Evolutionary conservation across 257 asterid species (phyloP), one percentile per base, ranked within the genome.

Genomic region (Solanum dulcamara): DNA sequence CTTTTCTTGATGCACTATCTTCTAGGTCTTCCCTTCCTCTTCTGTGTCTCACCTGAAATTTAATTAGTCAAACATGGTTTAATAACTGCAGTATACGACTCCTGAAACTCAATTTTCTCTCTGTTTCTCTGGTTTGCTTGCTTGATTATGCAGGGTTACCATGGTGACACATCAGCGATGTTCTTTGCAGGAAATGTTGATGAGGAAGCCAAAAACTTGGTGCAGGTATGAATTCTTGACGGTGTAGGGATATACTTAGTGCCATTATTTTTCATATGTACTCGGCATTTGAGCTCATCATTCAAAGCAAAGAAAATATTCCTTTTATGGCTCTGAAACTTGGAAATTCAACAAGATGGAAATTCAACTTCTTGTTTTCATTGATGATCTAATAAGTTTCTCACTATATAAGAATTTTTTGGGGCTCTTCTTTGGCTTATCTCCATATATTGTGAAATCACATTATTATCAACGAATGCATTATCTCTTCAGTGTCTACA

Each of bases 81-180:
- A 28, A 50, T 77, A 77, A 77, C 28, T 75, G 81, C 38, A 24
- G 83, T 77, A 9, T 77, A 18, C 28, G 33, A 72, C 83, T 48
- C 64, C 37, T 17, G 82, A 46, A 77, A 50, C 55, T 87, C 84
- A 50, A 74, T 30, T 17, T 82, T 85, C 80, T 35, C 53, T 71
- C 59, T 85, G 82, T 83, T 86, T 83, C 71, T 79, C 68, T 81
- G 79, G 55, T 82, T 57, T 24, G 66, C 48, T 51, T 86, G 68
- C 80, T 83, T 85, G 83, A 84, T 75, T 72, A 48, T 85, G 62
- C 92, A 97, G 99, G 99, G 98, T 87, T 95, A 95, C 91, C 99
- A 97, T 88, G 99, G 98, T 85, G 99, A 95, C 91, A 97, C 98
- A 37, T 97, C 98, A 85, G 98, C 95, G 17, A 94, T 97, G 80